These are phyloP conservation scores for Alternaria infectoria DNA, from an alignment of 2,329 filamentous ascomycete species.

Conservation along the genomic window DNA sequence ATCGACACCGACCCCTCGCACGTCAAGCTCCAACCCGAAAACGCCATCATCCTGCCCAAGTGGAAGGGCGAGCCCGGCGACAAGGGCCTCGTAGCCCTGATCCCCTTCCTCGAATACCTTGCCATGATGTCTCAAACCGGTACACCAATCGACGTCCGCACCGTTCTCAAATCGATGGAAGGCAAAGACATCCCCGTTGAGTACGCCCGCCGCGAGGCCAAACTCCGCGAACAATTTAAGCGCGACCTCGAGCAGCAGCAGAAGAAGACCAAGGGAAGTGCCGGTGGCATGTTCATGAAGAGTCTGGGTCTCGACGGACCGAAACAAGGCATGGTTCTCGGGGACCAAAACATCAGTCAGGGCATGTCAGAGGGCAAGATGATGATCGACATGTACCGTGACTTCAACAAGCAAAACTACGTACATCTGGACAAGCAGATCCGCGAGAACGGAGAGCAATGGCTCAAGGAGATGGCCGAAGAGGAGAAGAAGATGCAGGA, in stretches of 20 bases:
- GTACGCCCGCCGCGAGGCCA: slow-evolving; percentile 86
- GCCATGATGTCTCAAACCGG: slow-evolving; percentile 76
- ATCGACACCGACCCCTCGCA: slow-evolving; percentile 85
- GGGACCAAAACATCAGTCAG: slow-evolving; percentile 67
- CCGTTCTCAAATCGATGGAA: slow-evolving; percentile 85
- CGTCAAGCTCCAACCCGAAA: slow-evolving; percentile 90
- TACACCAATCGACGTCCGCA: slow-evolving; percentile 78
- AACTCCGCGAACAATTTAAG: slow-evolving; percentile 83
- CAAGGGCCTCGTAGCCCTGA: slow-evolving; percentile 83
- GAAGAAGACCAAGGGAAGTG: slow-evolving; percentile 65
- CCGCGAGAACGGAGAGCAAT: slow-evolving; percentile 89
- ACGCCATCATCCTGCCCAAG: slow-evolving; percentile 87
- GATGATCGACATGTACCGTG: slow-evolving; percentile 91
- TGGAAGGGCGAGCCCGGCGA: slow-evolving; percentile 87
- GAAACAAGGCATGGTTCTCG: slow-evolving; percentile 60
- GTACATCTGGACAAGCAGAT: slow-evolving; percentile 89
- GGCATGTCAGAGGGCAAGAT: slow-evolving; percentile 93
- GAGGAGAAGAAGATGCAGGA: slow-evolving; percentile 88
- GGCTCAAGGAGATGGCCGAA: slow-evolving; percentile 90
- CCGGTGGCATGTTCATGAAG: slow-evolving; percentile 71
- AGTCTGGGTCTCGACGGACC: slow-evolving; percentile 77
- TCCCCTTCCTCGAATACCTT: slow-evolving; percentile 97
- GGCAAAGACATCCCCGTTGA: slow-evolving; percentile 88
- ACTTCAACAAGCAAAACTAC: slow-evolving; percentile 90
- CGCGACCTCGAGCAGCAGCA: slow-evolving; percentile 75